Conservation (phyloP, 192 early-diverging fungal species). For the Gaertneriomyces sp. region DNA sequence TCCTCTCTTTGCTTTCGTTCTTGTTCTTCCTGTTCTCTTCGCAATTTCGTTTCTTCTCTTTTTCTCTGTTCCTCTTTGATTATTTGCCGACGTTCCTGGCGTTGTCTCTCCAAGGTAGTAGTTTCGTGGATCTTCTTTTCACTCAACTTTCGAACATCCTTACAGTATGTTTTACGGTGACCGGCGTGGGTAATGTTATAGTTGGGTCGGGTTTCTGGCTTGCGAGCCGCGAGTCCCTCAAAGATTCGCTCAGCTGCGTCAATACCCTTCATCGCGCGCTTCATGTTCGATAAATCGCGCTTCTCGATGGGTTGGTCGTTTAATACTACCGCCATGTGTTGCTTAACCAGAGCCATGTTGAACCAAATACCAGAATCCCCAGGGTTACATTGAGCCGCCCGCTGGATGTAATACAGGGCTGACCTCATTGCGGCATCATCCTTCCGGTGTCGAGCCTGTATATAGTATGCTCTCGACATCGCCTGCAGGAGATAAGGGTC, state of each 20-base stretch:
- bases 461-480: slow-evolving; percentile 44
- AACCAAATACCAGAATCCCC: slow-evolving; percentile 29
- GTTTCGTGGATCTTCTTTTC: slow-evolving; percentile 53
- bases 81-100: slow-evolving; percentile 30
- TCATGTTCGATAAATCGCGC: slow-evolving; percentile 51
- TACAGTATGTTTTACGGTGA: slow-evolving; percentile 42
- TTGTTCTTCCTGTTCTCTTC: slow-evolving; percentile 32
- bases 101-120: slow-evolving; percentile 35
- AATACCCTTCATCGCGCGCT: slow-evolving; percentile 56
- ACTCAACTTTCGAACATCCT: slow-evolving; percentile 34
- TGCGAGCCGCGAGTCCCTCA: slow-evolving; percentile 24
- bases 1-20: slow-evolving; percentile 22
- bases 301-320: slow-evolving; percentile 65
- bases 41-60: slow-evolving; percentile 25
- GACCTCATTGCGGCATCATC: slow-evolving; percentile 38
- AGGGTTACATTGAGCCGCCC: slow-evolving; percentile 53
- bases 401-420: slow-evolving; percentile 40
- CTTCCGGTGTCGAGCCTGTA: slow-evolving; percentile 46
- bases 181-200: slow-evolving; percentile 42
- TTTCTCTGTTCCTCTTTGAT: slow-evolving; percentile 33
- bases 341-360: slow-evolving; percentile 75
- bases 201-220: slow-evolving; percentile 20
- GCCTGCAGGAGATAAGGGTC: slow-evolving; percentile 31
- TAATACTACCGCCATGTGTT: slow-evolving; percentile 74
- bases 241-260: slow-evolving; percentile 41